These are phyloP conservation scores for Lyophyllum decastes DNA, from an alignment of 768 basidiomycete species.

Conservation along the genomic window DNA sequence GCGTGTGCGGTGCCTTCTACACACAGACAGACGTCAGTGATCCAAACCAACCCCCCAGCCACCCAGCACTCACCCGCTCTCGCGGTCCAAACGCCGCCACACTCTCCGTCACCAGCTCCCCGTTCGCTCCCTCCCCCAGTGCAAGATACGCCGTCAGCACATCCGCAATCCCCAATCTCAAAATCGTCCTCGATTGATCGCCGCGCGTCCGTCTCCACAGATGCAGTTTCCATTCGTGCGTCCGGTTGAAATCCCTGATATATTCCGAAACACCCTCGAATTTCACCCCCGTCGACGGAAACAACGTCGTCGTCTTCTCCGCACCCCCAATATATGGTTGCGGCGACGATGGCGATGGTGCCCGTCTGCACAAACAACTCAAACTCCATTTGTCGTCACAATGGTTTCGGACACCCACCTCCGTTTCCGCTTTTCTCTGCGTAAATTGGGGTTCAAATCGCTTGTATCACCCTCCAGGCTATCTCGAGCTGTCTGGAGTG, in stretches of 20 bases:
- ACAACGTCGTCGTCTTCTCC: slow-evolving; percentile 38
- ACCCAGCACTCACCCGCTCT: slow-evolving; percentile 52
- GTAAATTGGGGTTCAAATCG: slow-evolving; percentile 44
- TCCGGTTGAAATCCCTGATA: slow-evolving; percentile 58
- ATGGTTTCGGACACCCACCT: slow-evolving; percentile 41
- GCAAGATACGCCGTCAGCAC: slow-evolving; percentile 68
- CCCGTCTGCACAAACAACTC: slow-evolving; percentile 33
- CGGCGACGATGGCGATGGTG: slow-evolving; percentile 60
- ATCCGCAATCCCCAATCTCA: slow-evolving; percentile 66
- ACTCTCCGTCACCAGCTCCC: slow-evolving; percentile 53
- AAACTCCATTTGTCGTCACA: neutral
- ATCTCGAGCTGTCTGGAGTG: slow-evolving; percentile 52
- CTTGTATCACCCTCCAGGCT: slow-evolving; percentile 56
- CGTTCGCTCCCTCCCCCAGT: slow-evolving; percentile 37
- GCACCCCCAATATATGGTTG: slow-evolving; percentile 53
- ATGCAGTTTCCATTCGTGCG: slow-evolving; percentile 46
- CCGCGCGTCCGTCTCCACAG: slow-evolving; percentile 49
- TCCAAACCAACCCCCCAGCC: neutral
- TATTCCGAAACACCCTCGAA: slow-evolving; percentile 51
- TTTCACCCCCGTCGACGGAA: slow-evolving; percentile 45
- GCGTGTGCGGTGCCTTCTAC: slow-evolving; percentile 68
- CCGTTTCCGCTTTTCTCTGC: slow-evolving; percentile 56
- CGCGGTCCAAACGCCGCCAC: slow-evolving; percentile 73
- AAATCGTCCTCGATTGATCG: slow-evolving; percentile 37
- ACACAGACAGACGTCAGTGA: neutral